A percentile compares a stretch with the other conserved stretches of the same genome.
Conservation (phyloP, 2,329 filamentous ascomycete genomes). For the Cyphellophora attinorum region DNA sequence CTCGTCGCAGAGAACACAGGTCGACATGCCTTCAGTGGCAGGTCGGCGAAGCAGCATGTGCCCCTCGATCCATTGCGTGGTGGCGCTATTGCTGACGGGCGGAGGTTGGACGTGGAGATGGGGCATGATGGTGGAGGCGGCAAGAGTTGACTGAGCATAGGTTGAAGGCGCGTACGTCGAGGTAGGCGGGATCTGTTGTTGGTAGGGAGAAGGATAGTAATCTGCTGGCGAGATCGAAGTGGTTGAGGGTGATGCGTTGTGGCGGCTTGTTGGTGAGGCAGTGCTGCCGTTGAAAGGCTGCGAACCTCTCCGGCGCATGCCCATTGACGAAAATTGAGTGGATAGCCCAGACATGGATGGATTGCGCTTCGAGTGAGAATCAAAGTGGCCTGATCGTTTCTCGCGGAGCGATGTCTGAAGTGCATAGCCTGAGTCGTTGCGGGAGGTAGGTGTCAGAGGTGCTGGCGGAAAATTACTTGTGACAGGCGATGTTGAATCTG, state of each 20-base stretch:
- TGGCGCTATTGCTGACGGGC: constrained; percentile 31
- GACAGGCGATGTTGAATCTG: constrained; percentile 56
- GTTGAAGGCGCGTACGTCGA: constrained; percentile 40
- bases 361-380: constrained; percentile 70
- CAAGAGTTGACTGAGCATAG: constrained; percentile 41
- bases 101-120: constrained; percentile 25
- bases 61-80: constrained; percentile 36
- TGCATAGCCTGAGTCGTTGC: constrained; percentile 85
- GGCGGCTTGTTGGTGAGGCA: constrained; percentile 39
- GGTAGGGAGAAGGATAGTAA: constrained; percentile 22
- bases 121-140: constrained; percentile 42
- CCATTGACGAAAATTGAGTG: constrained; percentile 1
- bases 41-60: constrained; percentile 37
- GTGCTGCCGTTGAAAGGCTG: constrained; percentile 58
- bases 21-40: constrained; percentile 30
- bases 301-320: constrained; percentile 45
- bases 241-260: constrained; percentile 40
- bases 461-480: constrained; percentile 69
- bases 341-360: constrained; percentile 53
- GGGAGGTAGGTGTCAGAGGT: constrained; percentile 69
- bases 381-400: constrained; percentile 90
- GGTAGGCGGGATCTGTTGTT: constrained; percentile 12
- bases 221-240: constrained; percentile 33
- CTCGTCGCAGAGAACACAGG: constrained; percentile 41
- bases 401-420: constrained; percentile 78